Conservation (phyloP, 1,284 basidiomycete species). For the Tilletia setariae region DNA sequence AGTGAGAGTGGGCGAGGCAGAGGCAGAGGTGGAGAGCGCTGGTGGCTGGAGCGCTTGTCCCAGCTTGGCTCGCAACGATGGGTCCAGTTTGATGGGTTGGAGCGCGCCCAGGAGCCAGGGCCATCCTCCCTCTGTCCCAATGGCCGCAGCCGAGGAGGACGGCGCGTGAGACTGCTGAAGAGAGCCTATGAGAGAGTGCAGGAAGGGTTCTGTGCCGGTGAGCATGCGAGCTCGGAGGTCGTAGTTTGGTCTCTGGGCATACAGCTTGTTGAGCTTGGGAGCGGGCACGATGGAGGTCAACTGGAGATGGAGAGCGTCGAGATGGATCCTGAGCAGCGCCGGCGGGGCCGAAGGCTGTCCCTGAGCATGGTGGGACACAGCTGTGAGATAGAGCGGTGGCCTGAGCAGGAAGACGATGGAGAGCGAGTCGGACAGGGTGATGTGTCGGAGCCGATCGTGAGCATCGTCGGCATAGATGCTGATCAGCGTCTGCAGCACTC, state of each 20-base stretch:
- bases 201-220: constrained; percentile 62
- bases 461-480: constrained; percentile 60
- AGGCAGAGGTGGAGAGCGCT: neutral
- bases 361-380: constrained; percentile 62
- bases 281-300: constrained; percentile 84
- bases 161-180: constrained; percentile 28
- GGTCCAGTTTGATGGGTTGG: constrained; percentile 7
- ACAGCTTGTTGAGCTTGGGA: constrained; percentile 76
- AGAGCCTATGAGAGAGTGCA: constrained; percentile 35
- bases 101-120: constrained; percentile 6
- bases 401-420: constrained; percentile 77
- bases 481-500: constrained; percentile 89
- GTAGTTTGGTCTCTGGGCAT: constrained; percentile 83
- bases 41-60: constrained; percentile 1
- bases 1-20: neutral
- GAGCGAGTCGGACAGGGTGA: constrained; percentile 57
- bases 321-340: constrained; percentile 74
- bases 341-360: constrained; percentile 71
- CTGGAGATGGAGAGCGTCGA: constrained; percentile 90
- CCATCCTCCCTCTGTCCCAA: constrained; percentile 6
- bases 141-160: neutral
- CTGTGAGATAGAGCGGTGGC: constrained; percentile 84
- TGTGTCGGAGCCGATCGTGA: constrained; percentile 36
- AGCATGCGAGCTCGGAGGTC: constrained; percentile 76
- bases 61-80: neutral